phyloP scores from a whole-genome alignment of 192 early-diverging fungal species.

The Gryganskiella cystojenkinii region DNA sequence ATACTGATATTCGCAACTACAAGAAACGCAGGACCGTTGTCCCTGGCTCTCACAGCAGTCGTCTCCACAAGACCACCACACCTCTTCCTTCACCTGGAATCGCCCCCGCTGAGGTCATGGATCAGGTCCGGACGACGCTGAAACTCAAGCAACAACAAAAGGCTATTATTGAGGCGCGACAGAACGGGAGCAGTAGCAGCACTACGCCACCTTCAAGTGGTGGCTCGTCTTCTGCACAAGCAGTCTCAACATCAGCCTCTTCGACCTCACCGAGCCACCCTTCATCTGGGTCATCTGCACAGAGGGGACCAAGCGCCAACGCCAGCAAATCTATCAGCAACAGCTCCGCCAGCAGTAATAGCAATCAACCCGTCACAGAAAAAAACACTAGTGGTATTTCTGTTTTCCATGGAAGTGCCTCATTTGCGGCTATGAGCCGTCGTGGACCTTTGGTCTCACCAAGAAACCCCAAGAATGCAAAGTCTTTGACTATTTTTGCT shows the following conservation, averaged over 20 bases:
- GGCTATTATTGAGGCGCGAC: slow-evolving; percentile 69
- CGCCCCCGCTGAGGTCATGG: slow-evolving; percentile 56
- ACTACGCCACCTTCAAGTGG: background rate
- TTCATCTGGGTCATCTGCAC: background rate
- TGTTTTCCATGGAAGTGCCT: slow-evolving; percentile 45
- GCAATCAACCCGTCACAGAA: slow-evolving; percentile 40
- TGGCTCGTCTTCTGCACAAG: slow-evolving; percentile 2
- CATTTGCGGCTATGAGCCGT: slow-evolving; percentile 30
- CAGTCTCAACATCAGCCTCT: slow-evolving; percentile 4
- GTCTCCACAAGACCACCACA: slow-evolving; percentile 9
- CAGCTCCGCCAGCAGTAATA: no score
- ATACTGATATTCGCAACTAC: slow-evolving; percentile 43
- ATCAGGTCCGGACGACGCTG: slow-evolving; percentile 62
- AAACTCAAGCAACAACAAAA: slow-evolving; percentile 73
- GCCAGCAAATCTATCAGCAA: background rate
- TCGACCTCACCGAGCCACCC: background rate
- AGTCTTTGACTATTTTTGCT: slow-evolving; percentile 61
- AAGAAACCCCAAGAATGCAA: slow-evolving; percentile 60
- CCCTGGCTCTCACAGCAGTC: slow-evolving; percentile 1
- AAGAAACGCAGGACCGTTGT: slow-evolving; percentile 36
- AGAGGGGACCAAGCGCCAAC: slow-evolving; percentile 17
- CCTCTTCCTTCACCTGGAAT: background rate
- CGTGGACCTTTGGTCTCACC: slow-evolving; percentile 47
- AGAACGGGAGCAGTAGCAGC: slow-evolving; percentile 21
- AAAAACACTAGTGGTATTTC: slow-evolving; percentile 40